Conservation (phyloP, 306 rosid species). For the Bauhinia variegata region DNA sequence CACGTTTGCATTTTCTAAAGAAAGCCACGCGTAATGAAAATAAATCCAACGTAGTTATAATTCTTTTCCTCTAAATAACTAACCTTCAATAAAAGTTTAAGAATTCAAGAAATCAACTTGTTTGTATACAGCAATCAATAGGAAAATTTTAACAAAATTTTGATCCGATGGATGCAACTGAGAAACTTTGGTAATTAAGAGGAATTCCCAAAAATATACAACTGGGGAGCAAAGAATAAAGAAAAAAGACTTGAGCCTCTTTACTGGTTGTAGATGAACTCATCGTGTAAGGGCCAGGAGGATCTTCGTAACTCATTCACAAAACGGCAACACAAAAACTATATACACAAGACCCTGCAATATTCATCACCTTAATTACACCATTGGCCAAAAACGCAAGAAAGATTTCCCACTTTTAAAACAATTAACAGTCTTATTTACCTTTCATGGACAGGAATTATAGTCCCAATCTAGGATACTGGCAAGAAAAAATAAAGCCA, state of each 20-base stretch:
- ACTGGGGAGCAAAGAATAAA: constrained; percentile 34
- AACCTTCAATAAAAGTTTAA: no score
- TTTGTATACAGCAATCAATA: no score
- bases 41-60: no score
- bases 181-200: background rate
- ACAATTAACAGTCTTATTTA: constrained; percentile 33
- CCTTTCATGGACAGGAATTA: constrained; percentile 56
- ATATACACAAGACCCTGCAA: constrained; percentile 75
- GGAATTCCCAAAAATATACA: constrained; percentile 40
- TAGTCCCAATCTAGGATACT: constrained; percentile 34
- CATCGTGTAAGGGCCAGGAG: no score
- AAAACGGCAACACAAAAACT: no score
- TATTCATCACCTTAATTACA: constrained; percentile 31
- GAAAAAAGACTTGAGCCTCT: constrained; percentile 25
- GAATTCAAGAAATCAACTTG: no score
- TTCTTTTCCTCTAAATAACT: no score
- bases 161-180: constrained; percentile 26
- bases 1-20: no score
- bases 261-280: constrained; percentile 27
- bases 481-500: constrained; percentile 33
- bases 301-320: constrained; percentile 51
- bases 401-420: constrained; percentile 8
- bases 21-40: no score
- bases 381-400: background rate
- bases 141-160: no score